Conservation (phyloP, 441 rosid species). For the Adansonia madagascariensis region DNA sequence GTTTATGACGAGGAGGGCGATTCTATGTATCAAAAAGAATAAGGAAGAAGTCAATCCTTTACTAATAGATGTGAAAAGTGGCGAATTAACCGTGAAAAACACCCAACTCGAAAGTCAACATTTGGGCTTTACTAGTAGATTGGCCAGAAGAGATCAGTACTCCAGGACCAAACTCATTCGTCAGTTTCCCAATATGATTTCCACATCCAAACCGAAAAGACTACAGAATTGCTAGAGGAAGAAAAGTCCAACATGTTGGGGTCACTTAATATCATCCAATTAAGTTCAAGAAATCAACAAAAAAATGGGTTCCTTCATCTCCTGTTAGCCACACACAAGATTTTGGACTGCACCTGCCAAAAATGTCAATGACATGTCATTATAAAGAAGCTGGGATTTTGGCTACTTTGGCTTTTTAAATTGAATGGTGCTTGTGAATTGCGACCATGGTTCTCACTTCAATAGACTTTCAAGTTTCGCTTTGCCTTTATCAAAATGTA, state of each 20-base stretch:
- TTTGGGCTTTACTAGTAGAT: not conserved
- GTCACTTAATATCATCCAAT: not conserved
- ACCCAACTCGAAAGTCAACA: not conserved
- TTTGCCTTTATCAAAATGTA: not conserved
- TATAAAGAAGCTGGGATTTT: not conserved
- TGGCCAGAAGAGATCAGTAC: not conserved
- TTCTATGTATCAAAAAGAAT: too few species aligned
- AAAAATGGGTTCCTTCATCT: not conserved
- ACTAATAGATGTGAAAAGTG: not conserved
- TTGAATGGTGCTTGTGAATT: not conserved
- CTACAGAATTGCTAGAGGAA: not conserved
- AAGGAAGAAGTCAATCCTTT: not conserved
- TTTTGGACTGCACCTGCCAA: not conserved
- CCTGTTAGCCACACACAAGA: too few species aligned
- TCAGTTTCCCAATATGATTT: not conserved
- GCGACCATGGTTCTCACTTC: not conserved
- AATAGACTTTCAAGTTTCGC: not conserved
- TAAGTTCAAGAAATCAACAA: not conserved
- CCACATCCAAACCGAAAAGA: not conserved
- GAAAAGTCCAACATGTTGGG: not conserved
- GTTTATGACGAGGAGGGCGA: too few species aligned
- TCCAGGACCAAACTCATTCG: not conserved
- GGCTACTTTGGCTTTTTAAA: not conserved
- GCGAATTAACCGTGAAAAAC: not conserved
- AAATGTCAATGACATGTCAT: constrained; percentile 13